These are phyloP conservation scores for Botrytis elliptica DNA, from an alignment of 2,329 filamentous ascomycete species.

Conservation along the genomic window DNA sequence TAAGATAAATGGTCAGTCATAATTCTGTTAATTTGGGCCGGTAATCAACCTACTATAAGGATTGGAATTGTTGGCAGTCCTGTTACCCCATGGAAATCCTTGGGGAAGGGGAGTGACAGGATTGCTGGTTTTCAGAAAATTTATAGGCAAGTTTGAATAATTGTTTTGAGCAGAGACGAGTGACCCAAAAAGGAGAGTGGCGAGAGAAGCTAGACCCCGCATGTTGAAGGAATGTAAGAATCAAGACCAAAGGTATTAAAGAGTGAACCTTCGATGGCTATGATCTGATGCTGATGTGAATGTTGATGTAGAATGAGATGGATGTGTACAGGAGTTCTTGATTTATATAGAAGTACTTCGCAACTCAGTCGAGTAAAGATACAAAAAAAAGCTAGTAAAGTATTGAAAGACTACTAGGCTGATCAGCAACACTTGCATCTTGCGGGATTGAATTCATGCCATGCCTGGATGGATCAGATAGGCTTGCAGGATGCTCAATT, in stretches of 20 bases:
- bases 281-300: conserved; percentile 2
- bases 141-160: neutral
- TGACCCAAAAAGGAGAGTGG: conserved; percentile 18
- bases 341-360: neutral
- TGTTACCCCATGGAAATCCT: conserved; percentile 52
- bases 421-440: neutral
- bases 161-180: conserved; percentile 22
- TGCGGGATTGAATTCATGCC: neutral
- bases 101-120: conserved; percentile 44
- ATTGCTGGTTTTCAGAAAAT: conserved; percentile 11
- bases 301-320: neutral
- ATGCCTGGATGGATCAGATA: neutral
- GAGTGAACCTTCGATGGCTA: neutral
- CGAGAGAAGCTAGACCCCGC: conserved; percentile 13
- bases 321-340: neutral
- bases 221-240: conserved; percentile 8
- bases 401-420: neutral
- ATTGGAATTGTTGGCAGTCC: conserved; percentile 43
- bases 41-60: conserved; percentile 31
- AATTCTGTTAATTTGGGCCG: conserved; percentile 23
- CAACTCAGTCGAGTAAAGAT: neutral
- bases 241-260: neutral
- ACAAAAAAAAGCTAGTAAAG: neutral
- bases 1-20: neutral
- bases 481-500: neutral